These are phyloP conservation scores for Talaromyces amestolkiae DNA, from an alignment of 2,329 filamentous ascomycete species.

Conservation along the genomic window DNA sequence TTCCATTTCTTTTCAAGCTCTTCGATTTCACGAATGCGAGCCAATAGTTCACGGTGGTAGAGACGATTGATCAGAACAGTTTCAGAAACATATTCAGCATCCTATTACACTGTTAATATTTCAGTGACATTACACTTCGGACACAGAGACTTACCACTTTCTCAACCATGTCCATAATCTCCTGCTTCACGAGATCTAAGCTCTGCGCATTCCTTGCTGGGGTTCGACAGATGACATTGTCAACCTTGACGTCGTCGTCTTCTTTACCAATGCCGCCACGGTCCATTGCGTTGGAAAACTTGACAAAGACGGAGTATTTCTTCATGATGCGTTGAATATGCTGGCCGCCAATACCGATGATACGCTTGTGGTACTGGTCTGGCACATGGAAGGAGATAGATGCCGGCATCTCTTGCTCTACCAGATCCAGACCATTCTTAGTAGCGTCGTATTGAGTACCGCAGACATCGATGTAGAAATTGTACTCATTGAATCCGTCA, in stretches of 20 bases:
- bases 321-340: conserved; percentile 99
- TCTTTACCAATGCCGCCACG: conserved; percentile 89
- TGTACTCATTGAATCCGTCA: conserved; percentile 98
- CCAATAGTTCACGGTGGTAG: conserved; percentile 90
- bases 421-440: conserved; percentile 85
- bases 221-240: conserved; percentile 98
- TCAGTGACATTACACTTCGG: conserved; percentile 8
- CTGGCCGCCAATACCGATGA: conserved; percentile 96
- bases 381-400: conserved; percentile 99
- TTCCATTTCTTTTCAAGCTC: conserved; percentile 99
- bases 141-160: conserved; percentile 64
- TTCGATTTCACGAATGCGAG: conserved; percentile 83
- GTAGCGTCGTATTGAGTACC: conserved; percentile 89
- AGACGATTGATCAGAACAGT: conserved; percentile 90
- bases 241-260: conserved; percentile 96
- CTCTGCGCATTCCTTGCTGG: conserved; percentile 96
- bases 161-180: conserved; percentile 99
- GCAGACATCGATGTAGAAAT: conserved; percentile 98
- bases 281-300: conserved; percentile 99
- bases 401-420: conserved; percentile 98
- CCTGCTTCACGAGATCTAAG: conserved; percentile 93
- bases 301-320: conserved; percentile 99
- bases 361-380: conserved; percentile 98
- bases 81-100: conserved; percentile 95
- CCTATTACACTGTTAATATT: conserved; percentile 47